Evolutionary conservation across 441 rosid genomes (phyloP).

Genomic region (Croton laevigatus): DNA sequence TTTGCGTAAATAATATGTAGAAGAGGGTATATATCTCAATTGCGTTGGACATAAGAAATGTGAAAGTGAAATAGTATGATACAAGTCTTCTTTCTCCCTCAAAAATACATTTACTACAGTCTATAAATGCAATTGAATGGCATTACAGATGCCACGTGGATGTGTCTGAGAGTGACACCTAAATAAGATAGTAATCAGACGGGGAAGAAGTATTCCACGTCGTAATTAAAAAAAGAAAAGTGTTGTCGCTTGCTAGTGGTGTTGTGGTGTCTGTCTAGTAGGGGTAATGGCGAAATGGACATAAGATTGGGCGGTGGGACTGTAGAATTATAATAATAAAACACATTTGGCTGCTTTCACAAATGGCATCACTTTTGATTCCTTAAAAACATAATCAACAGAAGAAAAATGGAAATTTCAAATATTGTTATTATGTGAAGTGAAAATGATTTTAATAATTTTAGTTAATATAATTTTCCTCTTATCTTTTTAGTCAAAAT

Average conservation of each 20-base stretch:
- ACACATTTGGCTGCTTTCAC: not conserved
- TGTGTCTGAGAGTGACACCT: constrained; percentile 5
- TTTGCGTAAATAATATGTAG: not conserved
- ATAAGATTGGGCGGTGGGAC: constrained; percentile 33
- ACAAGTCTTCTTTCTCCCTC: too few relatives aligned
- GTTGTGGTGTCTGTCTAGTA: too few relatives aligned
- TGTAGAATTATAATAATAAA: constrained; percentile 8
- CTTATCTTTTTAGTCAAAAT: too few relatives aligned
- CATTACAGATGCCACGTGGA: constrained; percentile 25
- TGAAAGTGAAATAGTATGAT: too few relatives aligned
- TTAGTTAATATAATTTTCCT: too few relatives aligned
- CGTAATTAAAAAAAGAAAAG: not conserved
- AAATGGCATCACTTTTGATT: too few relatives aligned
- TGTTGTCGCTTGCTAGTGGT: not conserved
- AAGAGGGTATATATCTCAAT: constrained; percentile 1
- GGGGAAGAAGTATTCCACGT: constrained; percentile 13
- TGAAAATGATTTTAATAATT: too few relatives aligned
- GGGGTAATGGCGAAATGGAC: not conserved
- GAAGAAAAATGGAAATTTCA: too few relatives aligned
- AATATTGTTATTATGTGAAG: too few relatives aligned
- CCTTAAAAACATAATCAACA: too few relatives aligned
- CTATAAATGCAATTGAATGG: too few relatives aligned
- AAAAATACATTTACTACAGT: too few relatives aligned
- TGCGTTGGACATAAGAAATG: constrained; percentile 30
- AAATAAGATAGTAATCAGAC: not conserved